Conservation (phyloP, 331 rosid species). For the Malus hybrid region DNA sequence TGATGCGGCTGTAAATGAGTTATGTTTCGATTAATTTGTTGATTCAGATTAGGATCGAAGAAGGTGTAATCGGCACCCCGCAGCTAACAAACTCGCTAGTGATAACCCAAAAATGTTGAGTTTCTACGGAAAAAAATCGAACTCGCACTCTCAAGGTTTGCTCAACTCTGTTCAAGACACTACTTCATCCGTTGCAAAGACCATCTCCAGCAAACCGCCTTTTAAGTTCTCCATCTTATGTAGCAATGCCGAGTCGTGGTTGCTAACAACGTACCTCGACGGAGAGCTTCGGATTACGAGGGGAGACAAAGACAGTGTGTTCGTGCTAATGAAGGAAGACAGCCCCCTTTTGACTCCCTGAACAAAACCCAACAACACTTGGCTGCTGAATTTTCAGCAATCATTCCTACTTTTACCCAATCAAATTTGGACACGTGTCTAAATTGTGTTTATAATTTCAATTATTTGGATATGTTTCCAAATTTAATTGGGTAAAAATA, state of each 20-base stretch:
- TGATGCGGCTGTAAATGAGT: constrained; percentile 1
- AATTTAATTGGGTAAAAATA: too few species aligned
- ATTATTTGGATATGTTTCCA: too few species aligned
- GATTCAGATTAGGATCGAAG: constrained; percentile 64
- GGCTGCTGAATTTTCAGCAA: too few species aligned
- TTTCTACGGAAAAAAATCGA: constrained; percentile 74
- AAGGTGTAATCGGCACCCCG: constrained; percentile 87
- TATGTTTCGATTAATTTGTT: neutral
- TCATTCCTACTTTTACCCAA: too few species aligned
- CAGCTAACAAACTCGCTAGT: constrained; percentile 79
- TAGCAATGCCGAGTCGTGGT: too few species aligned
- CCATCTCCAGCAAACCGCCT: constrained; percentile 69
- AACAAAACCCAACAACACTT: too few species aligned
- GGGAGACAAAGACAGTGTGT: too few species aligned
- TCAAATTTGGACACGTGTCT: too few species aligned
- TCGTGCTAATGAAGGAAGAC: too few species aligned
- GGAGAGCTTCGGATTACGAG: too few species aligned
- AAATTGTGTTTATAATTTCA: too few species aligned
- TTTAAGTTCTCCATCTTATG: constrained; percentile 31
- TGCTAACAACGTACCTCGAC: too few species aligned
- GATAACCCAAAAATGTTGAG: constrained; percentile 75
- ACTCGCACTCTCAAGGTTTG: constrained; percentile 62
- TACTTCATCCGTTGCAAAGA: constrained; percentile 68
- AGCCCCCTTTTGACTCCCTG: neutral
- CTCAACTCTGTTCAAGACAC: constrained; percentile 66